Evolutionary conservation across 768 basidiomycete genomes (phyloP).

Genomic region (Termitomyces sp.): DNA sequence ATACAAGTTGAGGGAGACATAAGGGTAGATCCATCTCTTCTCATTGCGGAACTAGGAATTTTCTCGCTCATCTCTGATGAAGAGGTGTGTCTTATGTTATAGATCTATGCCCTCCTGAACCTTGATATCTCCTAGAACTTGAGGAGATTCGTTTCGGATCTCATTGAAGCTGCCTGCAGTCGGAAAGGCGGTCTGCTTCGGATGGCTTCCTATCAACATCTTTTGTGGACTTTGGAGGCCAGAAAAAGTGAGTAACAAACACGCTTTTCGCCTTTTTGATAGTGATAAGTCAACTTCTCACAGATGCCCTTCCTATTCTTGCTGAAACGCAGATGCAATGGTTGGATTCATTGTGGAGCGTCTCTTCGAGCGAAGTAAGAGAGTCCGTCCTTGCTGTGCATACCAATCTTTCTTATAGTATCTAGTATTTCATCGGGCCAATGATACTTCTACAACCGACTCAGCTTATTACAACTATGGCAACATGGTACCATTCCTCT

Average conservation of each 20-base stretch:
- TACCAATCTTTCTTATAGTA: background rate
- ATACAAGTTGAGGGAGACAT: slow-evolving; percentile 6
- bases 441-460: slow-evolving; percentile 39
- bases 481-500: slow-evolving; percentile 33
- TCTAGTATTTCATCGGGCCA: slow-evolving; percentile 18
- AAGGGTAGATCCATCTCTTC: slow-evolving; percentile 15
- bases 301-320: slow-evolving; percentile 27
- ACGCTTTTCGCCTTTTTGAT: background rate
- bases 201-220: slow-evolving; percentile 49
- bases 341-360: slow-evolving; percentile 47
- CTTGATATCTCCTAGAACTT: background rate
- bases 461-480: slow-evolving; percentile 30
- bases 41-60: slow-evolving; percentile 31
- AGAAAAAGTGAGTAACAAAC: slow-evolving; percentile 33
- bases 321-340: slow-evolving; percentile 38
- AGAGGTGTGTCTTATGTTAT: background rate
- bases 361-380: slow-evolving; percentile 19
- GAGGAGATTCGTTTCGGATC: slow-evolving; percentile 16
- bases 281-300: background rate
- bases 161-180: slow-evolving; percentile 34
- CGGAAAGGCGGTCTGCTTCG: slow-evolving; percentile 30
- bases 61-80: slow-evolving; percentile 14
- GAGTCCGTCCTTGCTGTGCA: background rate
- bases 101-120: background rate
- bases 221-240: slow-evolving; percentile 44